These are phyloP conservation scores for Amphibolis antarctica DNA, from an alignment of 106 monocot genomes.

Conservation along the genomic window DNA sequence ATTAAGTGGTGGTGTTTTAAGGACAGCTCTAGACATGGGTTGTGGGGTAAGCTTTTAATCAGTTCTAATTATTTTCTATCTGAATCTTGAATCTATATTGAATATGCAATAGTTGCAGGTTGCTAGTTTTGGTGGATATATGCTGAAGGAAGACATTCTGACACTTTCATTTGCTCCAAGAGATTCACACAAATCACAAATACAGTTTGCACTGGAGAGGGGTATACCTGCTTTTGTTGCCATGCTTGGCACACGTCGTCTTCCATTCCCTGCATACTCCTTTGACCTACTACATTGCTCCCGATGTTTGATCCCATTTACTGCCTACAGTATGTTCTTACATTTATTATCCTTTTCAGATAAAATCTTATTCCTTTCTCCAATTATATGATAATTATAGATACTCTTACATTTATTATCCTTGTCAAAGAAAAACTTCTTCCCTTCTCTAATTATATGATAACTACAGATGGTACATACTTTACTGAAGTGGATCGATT, in stretches of 20 bases:
- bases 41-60: slow-evolving; percentile 57
- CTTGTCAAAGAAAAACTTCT: neutral
- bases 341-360: slow-evolving; percentile 2
- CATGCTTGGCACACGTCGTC: slow-evolving; percentile 82
- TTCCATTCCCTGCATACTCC: slow-evolving; percentile 79
- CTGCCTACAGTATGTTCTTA: slow-evolving; percentile 62
- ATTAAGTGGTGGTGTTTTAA: slow-evolving; percentile 45
- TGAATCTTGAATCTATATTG: neutral
- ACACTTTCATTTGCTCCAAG: slow-evolving; percentile 97
- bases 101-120: slow-evolving; percentile 34
- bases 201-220: slow-evolving; percentile 96
- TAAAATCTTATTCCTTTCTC: neutral
- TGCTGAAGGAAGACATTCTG: slow-evolving; percentile 65
- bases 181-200: slow-evolving; percentile 95
- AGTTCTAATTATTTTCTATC: neutral
- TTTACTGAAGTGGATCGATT: slow-evolving; percentile 78
- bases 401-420: too few relatives aligned
- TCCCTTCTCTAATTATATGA: neutral
- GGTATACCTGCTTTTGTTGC: slow-evolving; percentile 97
- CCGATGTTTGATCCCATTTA: slow-evolving; percentile 88
- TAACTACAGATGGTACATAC: slow-evolving; percentile 80
- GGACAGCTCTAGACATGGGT: slow-evolving; percentile 95
- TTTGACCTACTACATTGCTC: slow-evolving; percentile 96
- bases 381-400: slow-evolving; percentile 24
- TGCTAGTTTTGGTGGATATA: slow-evolving; percentile 92